These are phyloP conservation scores for Trypanosoma congolense DNA, from an alignment of 208 protist genomes.

Conservation along the genomic window DNA sequence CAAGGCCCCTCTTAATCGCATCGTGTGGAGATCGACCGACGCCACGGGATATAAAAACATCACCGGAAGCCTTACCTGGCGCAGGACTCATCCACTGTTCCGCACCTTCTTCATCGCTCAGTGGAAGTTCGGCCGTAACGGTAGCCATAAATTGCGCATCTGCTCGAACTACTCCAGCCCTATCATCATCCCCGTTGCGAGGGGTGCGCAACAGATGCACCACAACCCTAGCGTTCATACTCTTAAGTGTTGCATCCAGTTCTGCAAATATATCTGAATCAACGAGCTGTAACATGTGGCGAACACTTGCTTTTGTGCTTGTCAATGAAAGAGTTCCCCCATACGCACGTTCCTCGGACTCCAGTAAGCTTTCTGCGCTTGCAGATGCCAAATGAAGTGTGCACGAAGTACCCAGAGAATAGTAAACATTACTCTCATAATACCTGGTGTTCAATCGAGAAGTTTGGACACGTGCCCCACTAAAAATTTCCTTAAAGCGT, in stretches of 20 bases:
- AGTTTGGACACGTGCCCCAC: conserved; percentile 3
- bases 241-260: conserved; percentile 14
- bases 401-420: conserved; percentile 23
- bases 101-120: conserved; percentile 9
- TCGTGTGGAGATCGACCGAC: conserved; percentile 22
- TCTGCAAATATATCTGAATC: conserved; percentile 31
- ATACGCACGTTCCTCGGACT: conserved; percentile 22
- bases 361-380: conserved; percentile 13
- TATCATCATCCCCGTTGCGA: background rate
- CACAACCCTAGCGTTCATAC: conserved; percentile 19
- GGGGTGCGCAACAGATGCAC: conserved; percentile 13
- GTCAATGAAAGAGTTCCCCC: conserved; percentile 20
- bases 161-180: background rate
- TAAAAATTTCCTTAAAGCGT: conserved; percentile 28
- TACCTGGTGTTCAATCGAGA: conserved; percentile 13
- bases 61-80: conserved; percentile 8
- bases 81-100: background rate
- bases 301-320: conserved; percentile 10
- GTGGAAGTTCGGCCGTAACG: conserved; percentile 17
- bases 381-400: conserved; percentile 16
- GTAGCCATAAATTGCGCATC: conserved; percentile 14
- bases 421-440: conserved; percentile 31
- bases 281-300: conserved; percentile 22
- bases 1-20: conserved; percentile 33
- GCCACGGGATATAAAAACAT: conserved; percentile 29